A percentile compares a stretch with the other conserved stretches of the same genome.
Evolutionary conservation across 441 rosid genomes (phyloP).

Genomic region (Pelargonium citronellum): DNA sequence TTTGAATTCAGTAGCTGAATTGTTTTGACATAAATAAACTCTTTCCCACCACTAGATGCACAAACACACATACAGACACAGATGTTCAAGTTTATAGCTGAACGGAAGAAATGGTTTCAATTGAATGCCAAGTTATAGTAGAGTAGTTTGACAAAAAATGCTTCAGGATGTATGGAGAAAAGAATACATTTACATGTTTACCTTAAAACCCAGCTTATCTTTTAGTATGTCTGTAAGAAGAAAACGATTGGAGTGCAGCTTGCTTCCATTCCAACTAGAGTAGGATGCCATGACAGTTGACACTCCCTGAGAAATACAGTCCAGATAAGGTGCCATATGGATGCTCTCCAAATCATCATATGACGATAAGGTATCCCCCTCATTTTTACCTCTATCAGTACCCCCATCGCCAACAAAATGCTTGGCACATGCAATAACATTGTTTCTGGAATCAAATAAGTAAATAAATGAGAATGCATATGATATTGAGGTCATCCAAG

Average conservation of each 20-base stretch:
- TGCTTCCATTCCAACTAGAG: constrained; percentile 75
- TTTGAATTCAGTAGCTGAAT: no score
- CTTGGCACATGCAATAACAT: constrained; percentile 80
- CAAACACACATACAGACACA: background rate
- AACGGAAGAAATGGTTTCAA: background rate
- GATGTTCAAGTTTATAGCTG: background rate
- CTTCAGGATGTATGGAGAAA: constrained; percentile 11
- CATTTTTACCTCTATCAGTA: constrained; percentile 63
- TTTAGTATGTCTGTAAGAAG: constrained; percentile 74
- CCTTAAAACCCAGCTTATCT: constrained; percentile 75
- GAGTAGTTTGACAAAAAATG: constrained; percentile 9
- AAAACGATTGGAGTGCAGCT: constrained; percentile 51
- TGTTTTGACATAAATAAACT: background rate
- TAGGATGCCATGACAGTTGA: constrained; percentile 84
- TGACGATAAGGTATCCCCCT: constrained; percentile 59
- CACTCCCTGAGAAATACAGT: constrained; percentile 73
- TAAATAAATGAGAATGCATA: constrained; percentile 10
- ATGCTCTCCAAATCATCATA: constrained; percentile 64
- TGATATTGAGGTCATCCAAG: constrained; percentile 2
- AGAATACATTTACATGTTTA: constrained; percentile 22
- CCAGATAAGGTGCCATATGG: constrained; percentile 73
- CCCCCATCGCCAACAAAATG: constrained; percentile 98
- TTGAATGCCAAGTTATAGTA: constrained; percentile 7
- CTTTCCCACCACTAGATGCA: background rate
- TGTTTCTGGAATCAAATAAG: constrained; percentile 45